Percentiles rank a stretch among this genome's conserved stretches.
Evolutionary conservation across 805 yeast species (phyloP).

Genomic region (Pichia cabralensis): DNA sequence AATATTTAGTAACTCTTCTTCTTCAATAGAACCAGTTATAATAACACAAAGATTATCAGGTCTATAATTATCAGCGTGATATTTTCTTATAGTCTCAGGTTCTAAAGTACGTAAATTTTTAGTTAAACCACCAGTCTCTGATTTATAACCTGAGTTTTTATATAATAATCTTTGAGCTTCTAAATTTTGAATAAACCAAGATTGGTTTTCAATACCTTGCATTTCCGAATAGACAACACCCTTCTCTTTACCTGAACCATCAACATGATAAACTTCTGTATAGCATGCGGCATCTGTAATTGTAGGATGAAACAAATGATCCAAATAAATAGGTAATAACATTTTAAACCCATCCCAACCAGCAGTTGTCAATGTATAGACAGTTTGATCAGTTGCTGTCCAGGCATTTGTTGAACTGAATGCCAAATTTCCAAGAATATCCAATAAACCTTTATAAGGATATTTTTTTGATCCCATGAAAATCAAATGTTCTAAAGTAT

Average conservation of each 20-base stretch:
- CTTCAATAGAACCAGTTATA: conserved; percentile 79
- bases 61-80: conserved; percentile 63
- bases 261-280: conserved; percentile 93
- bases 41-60: conserved; percentile 80
- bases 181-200: conserved; percentile 56
- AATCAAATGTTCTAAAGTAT: conserved; percentile 86
- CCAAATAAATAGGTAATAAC: conserved; percentile 80
- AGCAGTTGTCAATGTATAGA: conserved; percentile 82
- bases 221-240: conserved; percentile 97
- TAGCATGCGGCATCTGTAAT: conserved; percentile 82
- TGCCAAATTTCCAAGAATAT: conserved; percentile 73
- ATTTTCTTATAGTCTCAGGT: conserved; percentile 63
- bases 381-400: conserved; percentile 95
- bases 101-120: conserved; percentile 64
- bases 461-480: conserved; percentile 88
- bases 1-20: conserved; percentile 51
- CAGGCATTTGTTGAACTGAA: conserved; percentile 90
- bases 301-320: conserved; percentile 78
- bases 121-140: conserved; percentile 91
- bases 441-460: conserved; percentile 88
- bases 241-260: conserved; percentile 81
- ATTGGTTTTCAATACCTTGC: conserved; percentile 83
- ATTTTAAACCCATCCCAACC: conserved; percentile 93
- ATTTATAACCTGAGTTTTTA: conserved; percentile 67
- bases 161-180: conserved; percentile 51